Evolutionary conservation across 2,329 filamentous ascomycete species (phyloP).

Genomic region (Ophidiomyces ophidiicola): DNA sequence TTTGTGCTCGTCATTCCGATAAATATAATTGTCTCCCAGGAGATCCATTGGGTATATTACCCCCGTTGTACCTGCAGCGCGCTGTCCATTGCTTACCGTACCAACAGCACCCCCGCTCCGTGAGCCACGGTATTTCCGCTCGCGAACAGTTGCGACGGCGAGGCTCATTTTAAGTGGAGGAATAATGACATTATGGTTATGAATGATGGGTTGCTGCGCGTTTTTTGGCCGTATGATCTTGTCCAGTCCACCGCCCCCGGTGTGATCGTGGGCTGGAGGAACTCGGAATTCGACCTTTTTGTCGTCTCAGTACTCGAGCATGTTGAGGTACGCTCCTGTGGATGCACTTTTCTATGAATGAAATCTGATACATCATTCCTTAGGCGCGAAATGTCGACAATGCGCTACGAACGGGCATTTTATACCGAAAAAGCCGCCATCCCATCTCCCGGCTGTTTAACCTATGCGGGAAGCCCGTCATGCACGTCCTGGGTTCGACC

Average conservation of each 20-base stretch:
- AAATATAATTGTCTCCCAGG: conserved; percentile 65
- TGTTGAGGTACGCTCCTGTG: conserved; percentile 70
- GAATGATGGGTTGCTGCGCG: conserved; percentile 79
- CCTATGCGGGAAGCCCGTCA: conserved; percentile 66
- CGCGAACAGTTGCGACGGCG: conserved; percentile 87
- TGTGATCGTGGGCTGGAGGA: conserved; percentile 89
- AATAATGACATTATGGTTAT: conserved; percentile 49
- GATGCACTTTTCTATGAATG: not conserved
- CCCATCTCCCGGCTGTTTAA: conserved; percentile 68
- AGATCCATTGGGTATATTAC: conserved; percentile 63
- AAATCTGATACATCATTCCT: not conserved
- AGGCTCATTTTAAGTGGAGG: conserved; percentile 66
- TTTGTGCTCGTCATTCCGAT: conserved; percentile 73
- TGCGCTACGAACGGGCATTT: conserved; percentile 68
- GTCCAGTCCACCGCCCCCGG: conserved; percentile 59
- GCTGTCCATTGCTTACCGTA: conserved; percentile 7
- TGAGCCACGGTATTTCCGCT: conserved; percentile 73
- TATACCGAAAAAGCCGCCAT: conserved; percentile 72
- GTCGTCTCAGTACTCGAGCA: conserved; percentile 82
- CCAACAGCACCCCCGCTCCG: conserved; percentile 64
- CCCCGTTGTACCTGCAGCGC: not conserved
- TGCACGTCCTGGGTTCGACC: conserved; percentile 75
- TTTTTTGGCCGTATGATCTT: conserved; percentile 94
- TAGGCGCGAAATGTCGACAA: conserved; percentile 72
- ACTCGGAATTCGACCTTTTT: conserved; percentile 80